phyloP scores from a whole-genome alignment of 768 basidiomycete species.

The Kwoniella europaea region DNA sequence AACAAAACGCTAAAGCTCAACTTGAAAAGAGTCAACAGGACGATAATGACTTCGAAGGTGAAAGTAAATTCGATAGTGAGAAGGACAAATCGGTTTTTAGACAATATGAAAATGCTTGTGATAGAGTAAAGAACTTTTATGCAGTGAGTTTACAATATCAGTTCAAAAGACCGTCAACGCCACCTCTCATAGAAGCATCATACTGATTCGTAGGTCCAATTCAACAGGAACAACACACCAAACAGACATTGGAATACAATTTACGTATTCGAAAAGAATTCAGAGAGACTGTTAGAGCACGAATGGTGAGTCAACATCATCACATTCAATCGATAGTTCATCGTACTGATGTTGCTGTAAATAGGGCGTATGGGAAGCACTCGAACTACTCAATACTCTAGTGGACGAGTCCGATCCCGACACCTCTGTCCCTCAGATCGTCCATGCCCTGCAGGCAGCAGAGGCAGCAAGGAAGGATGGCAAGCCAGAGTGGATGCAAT shows the following conservation, averaged over 20 bases:
- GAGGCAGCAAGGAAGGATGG: slow-evolving; percentile 58
- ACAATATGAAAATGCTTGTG: slow-evolving; percentile 54
- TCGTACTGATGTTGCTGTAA: neutral
- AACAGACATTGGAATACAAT: slow-evolving; percentile 86
- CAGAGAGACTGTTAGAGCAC: slow-evolving; percentile 68
- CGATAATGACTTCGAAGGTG: slow-evolving; percentile 24
- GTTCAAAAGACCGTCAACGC: too few species aligned
- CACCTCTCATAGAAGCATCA: neutral
- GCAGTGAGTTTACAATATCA: slow-evolving; percentile 28
- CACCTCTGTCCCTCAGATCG: slow-evolving; percentile 70
- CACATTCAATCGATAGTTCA: neutral
- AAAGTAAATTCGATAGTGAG: slow-evolving; percentile 48
- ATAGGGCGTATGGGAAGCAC: slow-evolving; percentile 47
- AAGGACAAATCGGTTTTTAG: slow-evolving; percentile 56
- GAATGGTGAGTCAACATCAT: slow-evolving; percentile 63
- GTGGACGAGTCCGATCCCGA: slow-evolving; percentile 89
- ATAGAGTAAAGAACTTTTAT: slow-evolving; percentile 56
- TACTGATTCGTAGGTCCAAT: neutral
- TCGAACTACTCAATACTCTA: slow-evolving; percentile 73
- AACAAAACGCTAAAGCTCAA: slow-evolving; percentile 16
- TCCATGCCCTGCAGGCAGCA: slow-evolving; percentile 76
- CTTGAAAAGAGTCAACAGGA: neutral
- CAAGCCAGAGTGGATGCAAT: slow-evolving; percentile 62
- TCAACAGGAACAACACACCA: slow-evolving; percentile 60
- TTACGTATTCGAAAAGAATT: slow-evolving; percentile 73